These are phyloP conservation scores for Aegilops sharonensis DNA, from an alignment of 176 grass and related monocot species.

Conservation along the genomic window DNA sequence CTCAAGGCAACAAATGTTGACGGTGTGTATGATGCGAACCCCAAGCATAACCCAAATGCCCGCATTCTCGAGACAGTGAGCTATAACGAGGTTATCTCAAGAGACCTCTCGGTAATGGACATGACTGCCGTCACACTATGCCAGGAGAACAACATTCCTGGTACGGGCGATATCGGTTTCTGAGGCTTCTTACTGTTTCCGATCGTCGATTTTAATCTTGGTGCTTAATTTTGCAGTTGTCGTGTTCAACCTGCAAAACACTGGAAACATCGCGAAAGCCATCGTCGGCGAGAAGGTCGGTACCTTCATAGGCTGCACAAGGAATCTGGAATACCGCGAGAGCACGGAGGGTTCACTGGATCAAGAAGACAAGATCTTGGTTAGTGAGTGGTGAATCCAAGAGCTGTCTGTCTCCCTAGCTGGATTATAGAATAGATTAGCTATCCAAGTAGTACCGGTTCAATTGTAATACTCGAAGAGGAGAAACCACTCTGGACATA, in stretches of 20 bases:
- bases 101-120: constrained; percentile 95
- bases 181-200: background rate
- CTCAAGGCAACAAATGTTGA: constrained; percentile 99
- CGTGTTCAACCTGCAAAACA: constrained; percentile 87
- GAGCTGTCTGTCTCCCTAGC: background rate
- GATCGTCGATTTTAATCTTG: background rate
- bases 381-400: constrained; percentile 47
- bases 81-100: constrained; percentile 78
- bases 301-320: constrained; percentile 63
- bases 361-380: constrained; percentile 40
- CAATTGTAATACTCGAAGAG: background rate
- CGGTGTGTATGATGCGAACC: constrained; percentile 83
- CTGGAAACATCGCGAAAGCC: constrained; percentile 93
- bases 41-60: constrained; percentile 74
- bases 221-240: constrained; percentile 57
- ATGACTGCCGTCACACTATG: constrained; percentile 97
- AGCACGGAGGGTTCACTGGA: constrained; percentile 8
- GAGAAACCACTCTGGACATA: background rate
- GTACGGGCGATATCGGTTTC: constrained; percentile 24
- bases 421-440: constrained; percentile 36
- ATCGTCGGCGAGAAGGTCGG: constrained; percentile 93
- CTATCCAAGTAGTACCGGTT: background rate
- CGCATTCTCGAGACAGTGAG: constrained; percentile 74
- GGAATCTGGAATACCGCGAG: constrained; percentile 17
- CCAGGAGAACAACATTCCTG: constrained; percentile 97